These are phyloP conservation scores for Syzygium grande DNA, from an alignment of 345 rosid species.

Conservation along the genomic window DNA sequence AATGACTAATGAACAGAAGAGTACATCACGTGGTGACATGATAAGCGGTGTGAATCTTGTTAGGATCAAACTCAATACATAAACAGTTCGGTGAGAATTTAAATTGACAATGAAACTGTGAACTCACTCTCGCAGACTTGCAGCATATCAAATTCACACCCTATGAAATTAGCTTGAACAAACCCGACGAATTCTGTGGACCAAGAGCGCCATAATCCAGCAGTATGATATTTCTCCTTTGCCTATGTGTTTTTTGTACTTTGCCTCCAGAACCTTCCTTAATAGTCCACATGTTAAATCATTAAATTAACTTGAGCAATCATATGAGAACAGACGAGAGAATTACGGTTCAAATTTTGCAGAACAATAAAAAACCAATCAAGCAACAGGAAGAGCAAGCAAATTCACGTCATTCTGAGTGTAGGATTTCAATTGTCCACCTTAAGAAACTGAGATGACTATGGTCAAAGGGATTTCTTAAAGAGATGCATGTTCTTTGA, in stretches of 20 bases:
- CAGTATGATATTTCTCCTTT: background rate
- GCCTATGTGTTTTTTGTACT: background rate
- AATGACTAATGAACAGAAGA: background rate
- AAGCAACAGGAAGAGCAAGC: background rate
- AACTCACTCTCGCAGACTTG: background rate
- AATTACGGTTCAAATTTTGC: background rate
- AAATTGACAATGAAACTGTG: background rate
- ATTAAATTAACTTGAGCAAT: background rate
- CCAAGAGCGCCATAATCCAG: background rate
- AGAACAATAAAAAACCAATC: background rate
- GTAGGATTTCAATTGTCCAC: background rate
- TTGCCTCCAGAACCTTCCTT: background rate
- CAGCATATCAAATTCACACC: background rate
- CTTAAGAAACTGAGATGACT: background rate
- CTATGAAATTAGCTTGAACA: background rate
- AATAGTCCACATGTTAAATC: rapidly evolving
- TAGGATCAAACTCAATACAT: background rate
- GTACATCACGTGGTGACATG: background rate
- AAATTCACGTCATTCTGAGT: background rate
- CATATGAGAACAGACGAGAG: background rate
- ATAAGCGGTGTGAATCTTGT: background rate
- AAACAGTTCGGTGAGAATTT: background rate
- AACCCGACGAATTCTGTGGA: rapidly evolving
- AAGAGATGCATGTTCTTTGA: background rate
- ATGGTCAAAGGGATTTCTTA: background rate